Conservation (phyloP, 148 eudicot species). For the Nyssa sinensis region DNA sequence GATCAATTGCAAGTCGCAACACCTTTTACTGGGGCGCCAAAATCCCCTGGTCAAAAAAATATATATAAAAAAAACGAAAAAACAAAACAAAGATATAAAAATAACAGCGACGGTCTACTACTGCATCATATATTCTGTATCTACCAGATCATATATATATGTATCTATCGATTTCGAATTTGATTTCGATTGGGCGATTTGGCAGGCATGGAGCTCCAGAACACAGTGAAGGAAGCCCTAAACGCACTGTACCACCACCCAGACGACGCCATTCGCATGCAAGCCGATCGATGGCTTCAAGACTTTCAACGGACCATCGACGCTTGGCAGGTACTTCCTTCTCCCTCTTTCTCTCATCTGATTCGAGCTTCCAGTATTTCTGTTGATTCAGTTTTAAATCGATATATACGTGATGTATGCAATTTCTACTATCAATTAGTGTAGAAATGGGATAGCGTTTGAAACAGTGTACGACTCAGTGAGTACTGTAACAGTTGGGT, state of each 20-base stretch:
- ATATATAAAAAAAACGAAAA: too few relatives aligned
- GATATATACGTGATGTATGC: background rate
- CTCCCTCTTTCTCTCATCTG: background rate
- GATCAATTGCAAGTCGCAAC: too few relatives aligned
- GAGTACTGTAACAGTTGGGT: background rate
- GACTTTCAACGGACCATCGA: slow-evolving; percentile 87
- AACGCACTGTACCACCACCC: slow-evolving; percentile 95
- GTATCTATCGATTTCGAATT: background rate
- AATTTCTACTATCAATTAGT: background rate
- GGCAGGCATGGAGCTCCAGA: slow-evolving; percentile 62
- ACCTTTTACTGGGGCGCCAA: background rate
- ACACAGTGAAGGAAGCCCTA: slow-evolving; percentile 95
- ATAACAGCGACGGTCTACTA: background rate
- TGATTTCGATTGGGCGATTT: background rate
- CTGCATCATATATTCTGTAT: background rate
- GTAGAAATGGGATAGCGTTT: background rate
- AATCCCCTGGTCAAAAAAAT: too few relatives aligned
- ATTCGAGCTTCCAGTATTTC: background rate
- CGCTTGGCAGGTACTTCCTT: slow-evolving; percentile 83
- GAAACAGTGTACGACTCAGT: background rate
- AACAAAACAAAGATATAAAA: background rate
- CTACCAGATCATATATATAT: background rate
- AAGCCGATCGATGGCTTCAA: slow-evolving; percentile 99
- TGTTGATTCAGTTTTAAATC: slow-evolving; percentile 7
- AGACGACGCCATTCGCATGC: slow-evolving; percentile 85